Evolutionary conservation across 2,329 filamentous ascomycete species (phyloP), one percentile per base, ranked within the genome.

Genomic region (Penicillium sp.): DNA sequence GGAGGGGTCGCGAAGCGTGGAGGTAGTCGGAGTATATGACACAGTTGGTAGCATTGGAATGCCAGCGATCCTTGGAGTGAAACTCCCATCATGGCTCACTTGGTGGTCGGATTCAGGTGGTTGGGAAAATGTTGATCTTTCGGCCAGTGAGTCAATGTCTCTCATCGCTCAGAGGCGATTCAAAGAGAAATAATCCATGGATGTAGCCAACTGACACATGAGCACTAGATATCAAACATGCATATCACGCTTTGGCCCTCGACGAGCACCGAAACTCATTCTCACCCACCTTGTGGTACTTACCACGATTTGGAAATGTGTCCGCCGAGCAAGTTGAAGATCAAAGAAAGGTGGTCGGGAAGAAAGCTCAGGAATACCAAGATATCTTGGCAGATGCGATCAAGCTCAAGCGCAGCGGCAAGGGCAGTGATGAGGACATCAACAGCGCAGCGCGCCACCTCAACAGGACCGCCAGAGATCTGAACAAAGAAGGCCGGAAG

Each of bases 261-360:
- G 73, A 76, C 48, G 73, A 75, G 53, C 66, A 70, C 36, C 65
- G 73, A 16, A 61, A 62, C 9, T 77, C 81, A 0, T 84, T 82
- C 57, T 71, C 73, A 0, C 81, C 81, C 0, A 80, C 81, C 0
- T 65, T 83, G 1, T 84, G 81, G 81, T 76, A 79, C 48, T 75
- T 79, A 32, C 73, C 76, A 6, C 51, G 58, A 8, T 56, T 59
- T 9, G 58, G 57, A 32, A 51, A 53, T 3, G 50, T 40, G 5
- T 53, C 55, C 2, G 21, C 48, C 18, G 51, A 54, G 4, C 47
- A 58, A n/a, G 48, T 62, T 21, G 36, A 55, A 16, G 11, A n/a
- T 11, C 51, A 54, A 41, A 49, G 32, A 10, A 45, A 43, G 8
- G 16, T 42, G 1, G 48, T 52, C 10, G 55, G 57, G 4, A 42